phyloP scores from a whole-genome alignment of 2,329 filamentous ascomycete species.

The Fusarium sambucinum region DNA sequence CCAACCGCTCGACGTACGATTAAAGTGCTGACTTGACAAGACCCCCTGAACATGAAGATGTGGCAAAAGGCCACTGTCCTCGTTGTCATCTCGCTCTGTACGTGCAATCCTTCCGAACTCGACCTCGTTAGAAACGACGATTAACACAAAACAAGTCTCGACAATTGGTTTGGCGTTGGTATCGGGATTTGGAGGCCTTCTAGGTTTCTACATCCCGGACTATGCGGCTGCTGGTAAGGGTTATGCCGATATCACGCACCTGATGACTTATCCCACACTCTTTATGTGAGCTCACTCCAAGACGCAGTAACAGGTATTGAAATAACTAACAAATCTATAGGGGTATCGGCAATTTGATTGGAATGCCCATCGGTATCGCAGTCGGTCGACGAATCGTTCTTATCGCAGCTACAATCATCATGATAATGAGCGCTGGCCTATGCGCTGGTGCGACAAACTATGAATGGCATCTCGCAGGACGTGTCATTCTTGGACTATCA shows the following conservation, averaged over 20 bases:
- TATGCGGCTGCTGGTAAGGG: conserved; percentile 18
- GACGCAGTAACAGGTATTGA: rapidly evolving
- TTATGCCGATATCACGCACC: conserved; percentile 23
- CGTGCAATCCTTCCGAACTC: not conserved
- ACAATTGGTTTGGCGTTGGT: conserved; percentile 22
- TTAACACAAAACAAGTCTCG: conserved; percentile 13
- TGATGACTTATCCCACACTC: conserved; percentile 26
- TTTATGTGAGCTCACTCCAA: conserved; percentile 2
- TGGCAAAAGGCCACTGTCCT: conserved; percentile 40
- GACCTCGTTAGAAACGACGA: rapidly evolving
- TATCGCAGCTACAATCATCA: conserved; percentile 36
- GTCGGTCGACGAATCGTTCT: conserved; percentile 42
- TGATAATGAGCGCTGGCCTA: conserved; percentile 38
- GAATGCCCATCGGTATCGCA: conserved; percentile 41
- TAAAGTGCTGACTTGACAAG: conserved; percentile 17
- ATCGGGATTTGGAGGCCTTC: conserved; percentile 20
- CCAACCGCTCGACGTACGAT: rapidly evolving
- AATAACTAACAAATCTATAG: not conserved
- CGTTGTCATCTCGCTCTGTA: conserved; percentile 38
- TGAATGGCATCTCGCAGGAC: conserved; percentile 39
- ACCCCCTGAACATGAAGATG: conserved; percentile 43
- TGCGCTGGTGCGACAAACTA: conserved; percentile 38
- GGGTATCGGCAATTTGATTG: conserved; percentile 43
- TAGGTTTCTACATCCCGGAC: conserved; percentile 22
- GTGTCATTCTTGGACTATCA: conserved; percentile 33